Percentiles rank a stretch among this genome's conserved stretches.
These are phyloP conservation scores for Chaetomium strumarium DNA, from an alignment of 2,329 filamentous ascomycete species.

Conservation along the genomic window DNA sequence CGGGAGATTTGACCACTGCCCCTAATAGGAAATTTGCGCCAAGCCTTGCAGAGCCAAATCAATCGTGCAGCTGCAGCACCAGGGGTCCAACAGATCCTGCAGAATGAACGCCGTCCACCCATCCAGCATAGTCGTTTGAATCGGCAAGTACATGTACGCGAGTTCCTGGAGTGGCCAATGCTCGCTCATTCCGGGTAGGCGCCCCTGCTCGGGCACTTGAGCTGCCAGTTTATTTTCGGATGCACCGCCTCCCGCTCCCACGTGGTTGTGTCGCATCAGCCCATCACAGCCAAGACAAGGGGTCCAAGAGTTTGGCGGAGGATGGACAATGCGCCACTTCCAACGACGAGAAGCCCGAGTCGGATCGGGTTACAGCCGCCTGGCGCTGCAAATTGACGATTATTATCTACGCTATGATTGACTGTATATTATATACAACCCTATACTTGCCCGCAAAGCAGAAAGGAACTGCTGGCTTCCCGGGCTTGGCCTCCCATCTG, in stretches of 20 bases:
- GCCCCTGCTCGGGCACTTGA: too few species aligned
- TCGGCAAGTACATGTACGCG: too few species aligned
- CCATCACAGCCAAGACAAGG: not conserved
- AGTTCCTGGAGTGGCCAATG: too few species aligned
- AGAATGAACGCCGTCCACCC: too few species aligned
- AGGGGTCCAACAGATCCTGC: not conserved
- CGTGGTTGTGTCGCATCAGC: slow-evolving; percentile 8
- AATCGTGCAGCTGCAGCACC: too few species aligned
- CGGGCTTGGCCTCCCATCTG: not conserved
- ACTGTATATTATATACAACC: slow-evolving; percentile 6
- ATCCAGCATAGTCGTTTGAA: too few species aligned
- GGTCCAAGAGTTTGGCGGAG: too few species aligned
- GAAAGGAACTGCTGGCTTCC: not conserved
- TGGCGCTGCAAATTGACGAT: slow-evolving; percentile 1
- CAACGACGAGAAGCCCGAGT: slow-evolving; percentile 1
- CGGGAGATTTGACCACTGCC: slow-evolving; percentile 54
- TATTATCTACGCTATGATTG: not conserved
- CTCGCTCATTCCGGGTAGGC: too few species aligned
- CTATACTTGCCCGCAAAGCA: not conserved
- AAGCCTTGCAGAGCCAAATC: not conserved
- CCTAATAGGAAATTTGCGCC: not conserved
- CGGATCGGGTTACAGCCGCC: not conserved
- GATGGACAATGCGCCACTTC: slow-evolving; percentile 5
- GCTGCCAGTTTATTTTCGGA: slow-evolving; percentile 10
- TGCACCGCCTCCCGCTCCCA: slow-evolving; percentile 8